Evolutionary conservation across 148 eudicot genomes (phyloP), one percentile per base, ranked within the genome.

Genomic region (Cornus kousa): DNA sequence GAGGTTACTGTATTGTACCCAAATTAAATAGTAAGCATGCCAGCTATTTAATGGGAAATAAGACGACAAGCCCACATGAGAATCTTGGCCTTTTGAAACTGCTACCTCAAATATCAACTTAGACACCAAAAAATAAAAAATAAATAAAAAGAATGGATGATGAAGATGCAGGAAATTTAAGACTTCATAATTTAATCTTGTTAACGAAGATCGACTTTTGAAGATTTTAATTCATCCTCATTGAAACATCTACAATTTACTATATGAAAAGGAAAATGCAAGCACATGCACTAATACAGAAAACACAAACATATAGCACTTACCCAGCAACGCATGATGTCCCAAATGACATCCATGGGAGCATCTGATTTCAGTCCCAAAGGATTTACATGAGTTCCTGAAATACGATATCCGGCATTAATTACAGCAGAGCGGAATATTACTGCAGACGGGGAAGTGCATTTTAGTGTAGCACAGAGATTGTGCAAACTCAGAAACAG

Each of bases 321-420:
- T 87, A 96, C 98, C 98, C 99, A 97, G 81, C 97, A 94, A 59
- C 98, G 98, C 99, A 94, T 94, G 69, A 94, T 94, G 82, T 97
- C 99, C 99, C 98, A 94, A 55, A 94, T 92, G 57, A 97, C 97
- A 81, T 87, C 89, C 99, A 94, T 94, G 50, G 99, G 99, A 82
- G 99, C 99, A 85, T 94, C 97, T 24, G 99, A 87, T 82, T 97
- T 92, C 78, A 97, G 80, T 76, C 93, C 98, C 60, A 94, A 80
- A 0, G 99, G 99, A 75, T 91, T 86, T 19, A 87, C 89, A 79
- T 94, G 99, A 75, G 91, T 90, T 74, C 99, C 98, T 40, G 98
- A 94, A 73, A 97, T 91, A 83, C 97, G 97, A 83, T 94, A 94
- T 72, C 98, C 98, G 0, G 99, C 99, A 84, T 97, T 97, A 68